Evolutionary conservation across 345 rosid species (phyloP).

Genomic region (Pseudoturritis turrita): DNA sequence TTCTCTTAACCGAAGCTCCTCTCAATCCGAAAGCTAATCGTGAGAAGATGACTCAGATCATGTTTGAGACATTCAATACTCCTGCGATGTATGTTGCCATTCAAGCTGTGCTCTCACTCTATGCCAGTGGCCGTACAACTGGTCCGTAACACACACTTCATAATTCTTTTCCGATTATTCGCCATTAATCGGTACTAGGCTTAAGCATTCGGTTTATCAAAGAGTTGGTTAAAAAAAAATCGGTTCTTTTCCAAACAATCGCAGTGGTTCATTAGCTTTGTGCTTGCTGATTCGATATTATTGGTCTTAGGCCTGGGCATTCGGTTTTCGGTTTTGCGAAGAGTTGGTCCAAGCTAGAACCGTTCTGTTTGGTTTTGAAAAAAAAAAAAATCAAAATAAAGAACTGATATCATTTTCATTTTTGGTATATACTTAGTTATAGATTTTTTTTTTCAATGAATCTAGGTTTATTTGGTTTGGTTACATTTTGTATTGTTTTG

Average conservation of each 20-base stretch:
- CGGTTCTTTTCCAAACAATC: neutral
- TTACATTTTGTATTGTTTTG: neutral
- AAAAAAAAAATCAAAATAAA: no score
- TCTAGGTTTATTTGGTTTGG: no score
- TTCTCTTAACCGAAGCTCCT: conserved; percentile 80
- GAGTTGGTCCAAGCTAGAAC: neutral
- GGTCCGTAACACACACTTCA: conserved; percentile 35
- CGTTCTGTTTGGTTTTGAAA: no score
- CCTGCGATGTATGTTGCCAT: conserved; percentile 81
- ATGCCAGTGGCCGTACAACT: conserved; percentile 72
- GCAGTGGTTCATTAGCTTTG: neutral
- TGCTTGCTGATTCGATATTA: neutral
- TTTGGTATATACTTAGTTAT: no score
- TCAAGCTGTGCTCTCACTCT: conserved; percentile 72
- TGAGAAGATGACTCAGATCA: conserved; percentile 79
- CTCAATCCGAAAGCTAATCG: conserved; percentile 77
- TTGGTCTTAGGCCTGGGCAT: neutral
- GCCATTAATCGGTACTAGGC: no score
- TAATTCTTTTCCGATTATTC: no score
- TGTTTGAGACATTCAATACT: conserved; percentile 70
- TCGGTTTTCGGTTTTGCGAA: neutral
- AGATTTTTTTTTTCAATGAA: no score
- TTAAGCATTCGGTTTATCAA: no score
- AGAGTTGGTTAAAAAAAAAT: no score
- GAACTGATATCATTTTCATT: no score